These are phyloP conservation scores for Aspergillus luchuensis DNA, from an alignment of 2,329 filamentous ascomycete species.

Conservation along the genomic window DNA sequence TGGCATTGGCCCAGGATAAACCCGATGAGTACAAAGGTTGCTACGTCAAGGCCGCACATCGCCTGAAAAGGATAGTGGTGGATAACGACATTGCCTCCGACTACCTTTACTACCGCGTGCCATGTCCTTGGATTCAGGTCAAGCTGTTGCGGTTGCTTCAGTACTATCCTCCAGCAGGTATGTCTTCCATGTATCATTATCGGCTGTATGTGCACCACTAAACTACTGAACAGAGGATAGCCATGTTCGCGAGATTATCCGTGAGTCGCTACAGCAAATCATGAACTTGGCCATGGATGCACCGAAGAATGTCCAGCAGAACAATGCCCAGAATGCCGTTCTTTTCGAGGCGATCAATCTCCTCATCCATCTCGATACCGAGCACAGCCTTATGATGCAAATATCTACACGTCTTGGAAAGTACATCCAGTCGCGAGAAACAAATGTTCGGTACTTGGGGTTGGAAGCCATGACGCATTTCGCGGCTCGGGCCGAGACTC, in stretches of 20 bases:
- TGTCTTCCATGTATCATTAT: slow-evolving; percentile 30
- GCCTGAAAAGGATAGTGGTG: slow-evolving; percentile 85
- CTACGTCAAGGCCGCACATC: slow-evolving; percentile 88
- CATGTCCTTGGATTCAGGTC: slow-evolving; percentile 96
- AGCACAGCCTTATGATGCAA: slow-evolving; percentile 92
- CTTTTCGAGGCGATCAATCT: slow-evolving; percentile 98
- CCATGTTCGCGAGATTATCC: slow-evolving; percentile 86
- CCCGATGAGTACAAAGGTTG: slow-evolving; percentile 92
- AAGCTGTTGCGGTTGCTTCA: slow-evolving; percentile 90
- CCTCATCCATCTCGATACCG: slow-evolving; percentile 95
- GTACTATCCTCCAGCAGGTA: slow-evolving; percentile 93
- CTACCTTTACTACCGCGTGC: slow-evolving; percentile 99
- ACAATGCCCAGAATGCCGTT: slow-evolving; percentile 97
- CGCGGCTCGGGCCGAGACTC: slow-evolving; percentile 86
- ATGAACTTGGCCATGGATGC: slow-evolving; percentile 88
- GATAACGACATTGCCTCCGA: slow-evolving; percentile 87
- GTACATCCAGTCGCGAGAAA: slow-evolving; percentile 95
- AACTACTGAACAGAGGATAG: slow-evolving; percentile 69
- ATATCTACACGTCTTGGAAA: slow-evolving; percentile 88
- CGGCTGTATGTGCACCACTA: not conserved
- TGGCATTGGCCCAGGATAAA: slow-evolving; percentile 91
- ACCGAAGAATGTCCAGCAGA: slow-evolving; percentile 98
- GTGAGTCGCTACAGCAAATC: slow-evolving; percentile 87
- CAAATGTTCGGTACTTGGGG: slow-evolving; percentile 93
- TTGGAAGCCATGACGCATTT: slow-evolving; percentile 98